Percentiles rank a stretch among this genome's conserved stretches.
phyloP scores from a whole-genome alignment of 768 basidiomycete genomes.

The Chalciporus pseudorubinellus region DNA sequence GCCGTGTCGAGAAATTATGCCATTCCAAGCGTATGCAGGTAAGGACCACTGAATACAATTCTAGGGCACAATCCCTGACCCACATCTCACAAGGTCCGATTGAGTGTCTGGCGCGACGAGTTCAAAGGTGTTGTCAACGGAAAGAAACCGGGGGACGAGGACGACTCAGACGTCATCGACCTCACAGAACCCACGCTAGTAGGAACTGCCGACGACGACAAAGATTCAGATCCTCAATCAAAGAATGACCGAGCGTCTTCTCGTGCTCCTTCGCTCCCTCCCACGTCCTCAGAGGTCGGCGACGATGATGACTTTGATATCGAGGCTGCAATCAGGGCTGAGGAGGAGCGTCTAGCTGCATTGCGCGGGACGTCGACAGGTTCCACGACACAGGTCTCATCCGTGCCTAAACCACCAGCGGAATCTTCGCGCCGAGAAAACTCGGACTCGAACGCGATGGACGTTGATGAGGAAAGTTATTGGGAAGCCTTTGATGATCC shows the following conservation, averaged over 20 bases:
- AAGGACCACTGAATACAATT: constrained; percentile 17
- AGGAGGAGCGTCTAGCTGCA: constrained; percentile 35
- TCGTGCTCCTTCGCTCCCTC: constrained; percentile 39
- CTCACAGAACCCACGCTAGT: constrained; percentile 28
- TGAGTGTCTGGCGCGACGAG: constrained; percentile 80
- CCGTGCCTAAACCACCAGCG: constrained; percentile 4
- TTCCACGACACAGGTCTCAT: not conserved
- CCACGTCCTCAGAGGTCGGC: constrained; percentile 40
- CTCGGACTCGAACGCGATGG: constrained; percentile 15
- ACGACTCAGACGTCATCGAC: constrained; percentile 29
- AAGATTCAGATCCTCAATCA: constrained; percentile 3
- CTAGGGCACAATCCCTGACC: constrained; percentile 2
- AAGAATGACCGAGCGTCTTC: constrained; percentile 34
- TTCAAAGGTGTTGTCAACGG: constrained; percentile 44
- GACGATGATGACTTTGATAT: constrained; percentile 52
- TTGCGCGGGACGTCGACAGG: constrained; percentile 15
- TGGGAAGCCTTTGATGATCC: constrained; percentile 31
- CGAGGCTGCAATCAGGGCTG: constrained; percentile 49
- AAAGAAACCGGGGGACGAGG: constrained; percentile 19
- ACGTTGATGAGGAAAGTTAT: constrained; percentile 40
- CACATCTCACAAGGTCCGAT: constrained; percentile 46
- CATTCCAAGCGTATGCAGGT: constrained; percentile 87
- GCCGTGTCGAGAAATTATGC: constrained; percentile 84
- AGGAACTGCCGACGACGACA: constrained; percentile 24
- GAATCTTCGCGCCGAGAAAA: constrained; percentile 7